These are phyloP conservation scores for Penicillium concentricum DNA, from an alignment of 2,329 filamentous ascomycete species.

Conservation along the genomic window DNA sequence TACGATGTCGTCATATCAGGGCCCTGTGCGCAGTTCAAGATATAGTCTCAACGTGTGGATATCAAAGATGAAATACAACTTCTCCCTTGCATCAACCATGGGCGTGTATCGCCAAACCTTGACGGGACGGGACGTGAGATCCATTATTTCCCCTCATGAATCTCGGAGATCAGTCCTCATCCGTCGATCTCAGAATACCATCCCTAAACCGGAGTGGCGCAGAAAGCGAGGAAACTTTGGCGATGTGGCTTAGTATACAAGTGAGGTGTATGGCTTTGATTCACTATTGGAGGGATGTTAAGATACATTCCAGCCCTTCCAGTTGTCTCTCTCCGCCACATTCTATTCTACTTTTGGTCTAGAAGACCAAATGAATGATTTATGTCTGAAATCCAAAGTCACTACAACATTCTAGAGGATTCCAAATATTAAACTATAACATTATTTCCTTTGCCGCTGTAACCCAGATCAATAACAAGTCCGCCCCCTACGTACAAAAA, in stretches of 20 bases:
- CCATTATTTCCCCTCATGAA: conserved; percentile 4
- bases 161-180: conserved; percentile 2
- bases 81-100: conserved; percentile 33
- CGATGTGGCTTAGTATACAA: conserved; percentile 20
- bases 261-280: conserved; percentile 1
- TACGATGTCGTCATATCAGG: conserved; percentile 16
- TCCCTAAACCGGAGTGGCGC: conserved; percentile 9
- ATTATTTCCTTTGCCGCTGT: conserved; percentile 7
- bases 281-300: conserved; percentile 12
- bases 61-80: neutral
- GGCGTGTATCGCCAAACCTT: conserved; percentile 37
- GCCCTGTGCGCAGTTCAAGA: conserved; percentile 6
- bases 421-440: neutral
- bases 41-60: neutral
- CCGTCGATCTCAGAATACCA: conserved; percentile 2
- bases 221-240: conserved; percentile 11
- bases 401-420: neutral
- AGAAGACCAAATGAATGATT: neutral
- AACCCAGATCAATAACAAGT: conserved; percentile 1
- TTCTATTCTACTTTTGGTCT: conserved; percentile 9
- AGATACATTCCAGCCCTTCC: conserved; percentile 27
- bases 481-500: conserved; percentile 3
- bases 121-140: conserved; percentile 38
- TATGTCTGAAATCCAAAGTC: neutral
- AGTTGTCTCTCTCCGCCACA: conserved; percentile 18